phyloP scores from a whole-genome alignment of 1,284 basidiomycete species.

The Athelia psychrophila region DNA sequence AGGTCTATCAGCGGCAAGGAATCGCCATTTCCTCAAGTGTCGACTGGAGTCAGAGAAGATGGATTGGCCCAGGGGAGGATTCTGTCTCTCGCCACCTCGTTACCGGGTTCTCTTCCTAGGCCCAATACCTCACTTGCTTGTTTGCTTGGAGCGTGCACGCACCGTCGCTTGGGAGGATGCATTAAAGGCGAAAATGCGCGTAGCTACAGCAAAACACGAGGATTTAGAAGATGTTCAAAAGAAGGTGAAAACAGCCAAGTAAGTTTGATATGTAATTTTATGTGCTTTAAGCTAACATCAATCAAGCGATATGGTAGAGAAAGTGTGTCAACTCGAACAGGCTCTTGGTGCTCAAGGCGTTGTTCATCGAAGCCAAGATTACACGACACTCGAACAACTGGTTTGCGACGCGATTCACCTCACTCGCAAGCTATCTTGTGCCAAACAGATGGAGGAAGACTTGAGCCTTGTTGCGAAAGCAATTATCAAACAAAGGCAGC shows the following conservation, averaged over 20 bases:
- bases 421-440: slow-evolving; percentile 17
- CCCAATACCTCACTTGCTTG: slow-evolving; percentile 45
- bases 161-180: slow-evolving; percentile 27
- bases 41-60: slow-evolving; percentile 25
- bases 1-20: slow-evolving; percentile 15
- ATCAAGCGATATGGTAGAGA: slow-evolving; percentile 2
- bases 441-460: slow-evolving; percentile 19
- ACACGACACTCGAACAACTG: slow-evolving; percentile 15
- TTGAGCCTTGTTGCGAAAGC: slow-evolving; percentile 29
- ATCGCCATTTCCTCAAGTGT: slow-evolving; percentile 31
- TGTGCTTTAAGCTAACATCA: slow-evolving; percentile 2
- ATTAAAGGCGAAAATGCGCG: slow-evolving; percentile 28
- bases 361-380: slow-evolving; percentile 19
- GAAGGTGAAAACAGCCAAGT: slow-evolving; percentile 28
- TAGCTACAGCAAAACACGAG: slow-evolving; percentile 23
- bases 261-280: slow-evolving; percentile 6
- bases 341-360: slow-evolving; percentile 22
- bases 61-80: slow-evolving; percentile 31
- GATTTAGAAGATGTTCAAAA: slow-evolving; percentile 32
- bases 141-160: slow-evolving; percentile 39
- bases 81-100: slow-evolving; percentile 38
- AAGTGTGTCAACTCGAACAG: slow-evolving; percentile 18
- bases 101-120: slow-evolving; percentile 39
- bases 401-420: slow-evolving; percentile 23
- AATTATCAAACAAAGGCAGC: slow-evolving; percentile 15